Evolutionary conservation across 2,329 filamentous ascomycete species (phyloP).

Genomic region (Tetracladium maxilliforme): DNA sequence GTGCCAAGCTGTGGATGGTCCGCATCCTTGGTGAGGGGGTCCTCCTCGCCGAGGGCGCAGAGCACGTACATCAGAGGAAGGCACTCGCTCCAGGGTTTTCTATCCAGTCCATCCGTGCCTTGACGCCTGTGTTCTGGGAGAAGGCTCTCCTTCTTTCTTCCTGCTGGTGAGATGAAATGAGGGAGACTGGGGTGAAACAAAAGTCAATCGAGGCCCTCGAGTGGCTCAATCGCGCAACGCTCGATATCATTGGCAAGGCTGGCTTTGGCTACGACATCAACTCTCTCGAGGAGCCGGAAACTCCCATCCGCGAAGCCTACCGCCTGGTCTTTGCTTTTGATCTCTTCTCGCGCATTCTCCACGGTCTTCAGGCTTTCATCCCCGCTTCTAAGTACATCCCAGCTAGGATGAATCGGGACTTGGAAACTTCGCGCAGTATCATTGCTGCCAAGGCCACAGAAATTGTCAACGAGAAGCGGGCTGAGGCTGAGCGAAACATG

Average conservation of each 20-base stretch:
- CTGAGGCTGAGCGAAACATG: conserved; percentile 14
- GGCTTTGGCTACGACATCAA: conserved; percentile 24
- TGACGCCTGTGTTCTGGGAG: conserved; percentile 23
- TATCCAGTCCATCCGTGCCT: conserved; percentile 19
- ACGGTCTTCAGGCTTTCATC: conserved; percentile 25
- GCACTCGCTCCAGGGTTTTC: conserved; percentile 21
- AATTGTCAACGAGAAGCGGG: conserved; percentile 19
- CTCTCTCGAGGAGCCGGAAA: conserved; percentile 19
- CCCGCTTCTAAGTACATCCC: conserved; percentile 21
- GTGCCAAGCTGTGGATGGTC: conserved; percentile 25
- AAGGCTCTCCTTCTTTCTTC: conserved; percentile 25
- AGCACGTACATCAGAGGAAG: conserved; percentile 23
- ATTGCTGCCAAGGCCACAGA: conserved; percentile 18
- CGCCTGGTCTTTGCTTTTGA: conserved; percentile 27
- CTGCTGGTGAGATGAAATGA: conserved; percentile 18
- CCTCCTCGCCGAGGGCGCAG: conserved; percentile 22
- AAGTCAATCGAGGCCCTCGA: conserved; percentile 21
- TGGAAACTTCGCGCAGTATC: conserved; percentile 17
- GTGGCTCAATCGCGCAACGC: conserved; percentile 26
- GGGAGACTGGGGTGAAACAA: conserved; percentile 10
- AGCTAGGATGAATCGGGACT: conserved; percentile 21
- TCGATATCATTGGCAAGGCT: conserved; percentile 26
- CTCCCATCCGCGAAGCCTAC: conserved; percentile 22
- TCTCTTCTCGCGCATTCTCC: conserved; percentile 17
- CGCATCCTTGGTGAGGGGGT: conserved; percentile 25